phyloP scores from a whole-genome alignment of 768 basidiomycete species.

The Dioszegia aurantiaca region DNA sequence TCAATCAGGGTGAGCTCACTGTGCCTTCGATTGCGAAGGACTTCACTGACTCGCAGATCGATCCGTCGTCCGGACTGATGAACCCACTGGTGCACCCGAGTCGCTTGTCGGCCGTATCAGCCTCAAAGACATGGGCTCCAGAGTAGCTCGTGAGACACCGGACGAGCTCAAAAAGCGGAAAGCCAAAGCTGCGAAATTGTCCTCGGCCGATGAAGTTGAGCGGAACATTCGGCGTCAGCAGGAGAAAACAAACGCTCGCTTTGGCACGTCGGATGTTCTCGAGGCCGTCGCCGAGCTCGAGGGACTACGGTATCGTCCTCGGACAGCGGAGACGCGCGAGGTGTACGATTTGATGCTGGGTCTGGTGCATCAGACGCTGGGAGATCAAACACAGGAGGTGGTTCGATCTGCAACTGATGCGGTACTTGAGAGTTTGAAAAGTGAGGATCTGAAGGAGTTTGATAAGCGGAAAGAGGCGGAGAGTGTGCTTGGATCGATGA shows the following conservation, averaged over 20 bases:
- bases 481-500: constrained; percentile 64
- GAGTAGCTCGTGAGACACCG: constrained; percentile 74
- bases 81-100: constrained; percentile 94
- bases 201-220: constrained; percentile 49
- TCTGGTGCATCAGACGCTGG: constrained; percentile 74
- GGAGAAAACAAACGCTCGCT: constrained; percentile 60
- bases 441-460: constrained; percentile 84
- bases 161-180: constrained; percentile 92
- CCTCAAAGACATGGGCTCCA: constrained; percentile 87
- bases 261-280: constrained; percentile 78
- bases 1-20: constrained; percentile 64
- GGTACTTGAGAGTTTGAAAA: constrained; percentile 82
- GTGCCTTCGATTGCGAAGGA: neutral
- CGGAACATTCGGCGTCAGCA: constrained; percentile 55
- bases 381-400: constrained; percentile 94
- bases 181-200: constrained; percentile 62
- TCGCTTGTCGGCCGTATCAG: constrained; percentile 87
- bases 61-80: constrained; percentile 72
- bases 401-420: constrained; percentile 93
- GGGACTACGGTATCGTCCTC: constrained; percentile 85
- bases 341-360: constrained; percentile 89
- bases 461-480: constrained; percentile 96
- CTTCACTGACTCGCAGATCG: constrained; percentile 30
- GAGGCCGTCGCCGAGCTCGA: constrained; percentile 91
- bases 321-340: constrained; percentile 89